Conservation (phyloP, 441 rosid genomes). For the Raphanus hybrid region DNA sequence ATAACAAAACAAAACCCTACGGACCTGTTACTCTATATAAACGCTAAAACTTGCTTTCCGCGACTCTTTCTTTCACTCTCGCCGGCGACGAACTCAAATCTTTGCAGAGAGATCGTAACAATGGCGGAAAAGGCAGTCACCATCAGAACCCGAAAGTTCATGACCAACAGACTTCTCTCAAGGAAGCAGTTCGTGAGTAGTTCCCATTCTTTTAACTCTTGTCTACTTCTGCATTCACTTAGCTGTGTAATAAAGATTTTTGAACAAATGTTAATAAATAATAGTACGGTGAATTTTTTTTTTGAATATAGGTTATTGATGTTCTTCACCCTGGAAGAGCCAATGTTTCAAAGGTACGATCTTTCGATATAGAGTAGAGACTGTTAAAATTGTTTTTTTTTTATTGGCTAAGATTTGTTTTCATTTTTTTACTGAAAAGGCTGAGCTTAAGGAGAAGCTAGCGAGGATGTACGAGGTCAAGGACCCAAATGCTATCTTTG, state of each 20-base stretch:
- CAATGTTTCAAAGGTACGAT: conserved; percentile 79
- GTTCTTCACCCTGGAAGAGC: conserved; percentile 90
- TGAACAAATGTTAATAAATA: not conserved
- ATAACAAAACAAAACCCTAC: conserved; percentile 31
- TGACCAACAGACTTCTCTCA: conserved; percentile 85
- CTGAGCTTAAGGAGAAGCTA: conserved; percentile 72
- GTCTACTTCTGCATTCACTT: not conserved
- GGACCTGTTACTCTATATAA: conserved; percentile 15
- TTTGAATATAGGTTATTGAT: conserved; percentile 66
- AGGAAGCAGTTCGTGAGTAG: conserved; percentile 82
- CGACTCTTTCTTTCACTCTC: conserved; percentile 25
- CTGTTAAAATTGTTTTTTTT: not conserved
- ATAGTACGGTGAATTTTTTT: not conserved
- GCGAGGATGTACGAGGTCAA: conserved; percentile 80
- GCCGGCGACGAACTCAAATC: conserved; percentile 36
- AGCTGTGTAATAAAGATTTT: not conserved
- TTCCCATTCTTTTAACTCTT: not conserved
- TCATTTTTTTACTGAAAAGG: conserved; percentile 41
- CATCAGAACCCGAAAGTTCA: conserved; percentile 78
- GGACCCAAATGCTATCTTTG: conserved; percentile 84
- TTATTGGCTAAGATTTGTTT: not conserved
- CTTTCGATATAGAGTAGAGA: not conserved
- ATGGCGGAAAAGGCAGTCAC: conserved; percentile 91
- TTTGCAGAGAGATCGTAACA: conserved; percentile 15
- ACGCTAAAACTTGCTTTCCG: not conserved